Percentiles rank a stretch among this genome's conserved stretches.
Conservation (phyloP, 495 filamentous ascomycete species). For the Hypoxylon crocopeplum region DNA sequence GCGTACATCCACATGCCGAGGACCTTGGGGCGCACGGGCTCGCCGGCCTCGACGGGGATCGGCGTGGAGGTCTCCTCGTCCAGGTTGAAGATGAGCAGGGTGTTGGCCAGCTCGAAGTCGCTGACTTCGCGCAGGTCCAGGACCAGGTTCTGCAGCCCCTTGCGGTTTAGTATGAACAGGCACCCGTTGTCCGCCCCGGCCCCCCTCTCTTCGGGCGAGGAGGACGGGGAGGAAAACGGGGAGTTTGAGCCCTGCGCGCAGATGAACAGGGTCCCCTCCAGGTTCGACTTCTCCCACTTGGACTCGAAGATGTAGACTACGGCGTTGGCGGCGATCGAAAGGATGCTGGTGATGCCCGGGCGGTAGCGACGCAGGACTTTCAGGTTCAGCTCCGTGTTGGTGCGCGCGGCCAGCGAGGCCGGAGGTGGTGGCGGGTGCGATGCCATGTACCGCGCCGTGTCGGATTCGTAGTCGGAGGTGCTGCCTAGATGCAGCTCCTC, state of each 20-base stretch:
- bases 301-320: conserved; percentile 79
- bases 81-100: conserved; percentile 53
- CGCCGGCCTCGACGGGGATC: conserved; percentile 38
- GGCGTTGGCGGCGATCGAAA: conserved; percentile 77
- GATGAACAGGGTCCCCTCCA: conserved; percentile 85
- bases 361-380: conserved; percentile 77
- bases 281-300: conserved; percentile 77
- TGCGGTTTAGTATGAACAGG: conserved; percentile 57
- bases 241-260: too few relatives aligned
- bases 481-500: conserved; percentile 19
- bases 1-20: conserved; percentile 57
- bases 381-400: conserved; percentile 84
- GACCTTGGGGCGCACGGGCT: conserved; percentile 41
- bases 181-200: conserved; percentile 35
- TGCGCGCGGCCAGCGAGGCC: conserved; percentile 58
- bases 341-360: conserved; percentile 68
- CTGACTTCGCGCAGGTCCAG: conserved; percentile 49
- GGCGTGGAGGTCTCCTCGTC: conserved; percentile 32
- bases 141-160: conserved; percentile 50
- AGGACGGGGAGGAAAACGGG: too few relatives aligned
- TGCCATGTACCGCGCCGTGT: conserved; percentile 43
- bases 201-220: too few relatives aligned
- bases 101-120: conserved; percentile 50
- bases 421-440: conserved; percentile 26
- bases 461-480: conserved; percentile 72